Conservation (phyloP, 75 land plant genomes). For the Selaginella moellendorffii region DNA sequence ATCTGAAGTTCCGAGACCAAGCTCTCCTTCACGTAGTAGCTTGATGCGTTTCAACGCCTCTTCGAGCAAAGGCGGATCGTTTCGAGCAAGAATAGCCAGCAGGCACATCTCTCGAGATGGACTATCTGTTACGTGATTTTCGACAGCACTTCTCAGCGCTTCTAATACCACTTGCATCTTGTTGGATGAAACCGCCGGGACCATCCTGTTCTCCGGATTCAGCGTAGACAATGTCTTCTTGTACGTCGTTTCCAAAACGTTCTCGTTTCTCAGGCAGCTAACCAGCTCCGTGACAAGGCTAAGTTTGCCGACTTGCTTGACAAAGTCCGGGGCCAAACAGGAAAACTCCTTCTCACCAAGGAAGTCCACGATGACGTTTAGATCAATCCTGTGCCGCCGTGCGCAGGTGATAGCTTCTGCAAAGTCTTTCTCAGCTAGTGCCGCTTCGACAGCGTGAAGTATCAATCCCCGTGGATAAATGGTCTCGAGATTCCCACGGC, state of each 20-base stretch:
- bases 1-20: slow-evolving; percentile 18
- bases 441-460: slow-evolving; percentile 51
- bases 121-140: slow-evolving; percentile 43
- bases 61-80: slow-evolving; percentile 83
- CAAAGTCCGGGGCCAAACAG: slow-evolving; percentile 49
- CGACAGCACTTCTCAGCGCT: slow-evolving; percentile 63
- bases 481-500: slow-evolving; percentile 81
- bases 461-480: slow-evolving; percentile 90
- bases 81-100: slow-evolving; percentile 73
- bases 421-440: slow-evolving; percentile 55
- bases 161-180: slow-evolving; percentile 59
- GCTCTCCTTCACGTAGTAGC: slow-evolving; percentile 58
- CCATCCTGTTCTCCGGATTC: not conserved
- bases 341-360: slow-evolving; percentile 59
- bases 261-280: slow-evolving; percentile 60
- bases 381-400: slow-evolving; percentile 86
- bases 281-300: slow-evolving; percentile 82
- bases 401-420: slow-evolving; percentile 77
- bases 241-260: slow-evolving; percentile 53
- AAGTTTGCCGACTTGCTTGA: slow-evolving; percentile 68
- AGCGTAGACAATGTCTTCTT: slow-evolving; percentile 13
- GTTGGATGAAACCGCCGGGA: not conserved
- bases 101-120: slow-evolving; percentile 89
- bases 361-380: slow-evolving; percentile 77
- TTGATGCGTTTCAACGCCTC: slow-evolving; percentile 80